phyloP scores from a whole-genome alignment of 2,329 filamentous ascomycete species.

The Blumeria graminis region DNA sequence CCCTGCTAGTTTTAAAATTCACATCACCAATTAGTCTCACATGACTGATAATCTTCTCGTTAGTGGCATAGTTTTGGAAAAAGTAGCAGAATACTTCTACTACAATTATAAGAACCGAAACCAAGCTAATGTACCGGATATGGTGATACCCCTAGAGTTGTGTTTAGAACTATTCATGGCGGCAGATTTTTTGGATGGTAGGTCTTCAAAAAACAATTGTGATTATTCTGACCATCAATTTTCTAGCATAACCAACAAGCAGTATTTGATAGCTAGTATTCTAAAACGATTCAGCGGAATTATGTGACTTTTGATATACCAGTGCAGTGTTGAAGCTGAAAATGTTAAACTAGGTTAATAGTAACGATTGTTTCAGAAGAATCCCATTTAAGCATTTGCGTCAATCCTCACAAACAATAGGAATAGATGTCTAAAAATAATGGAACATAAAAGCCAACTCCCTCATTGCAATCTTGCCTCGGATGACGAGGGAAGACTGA shows the following conservation, averaged over 20 bases:
- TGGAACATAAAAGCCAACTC: conserved; percentile 9
- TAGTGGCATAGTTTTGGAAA: conserved; percentile 52
- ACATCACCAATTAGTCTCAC: too few relatives aligned
- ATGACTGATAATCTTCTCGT: conserved; percentile 1
- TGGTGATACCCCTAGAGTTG: conserved; percentile 58
- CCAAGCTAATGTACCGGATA: conserved; percentile 48
- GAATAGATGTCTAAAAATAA: conserved; percentile 16
- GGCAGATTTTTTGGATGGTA: conserved; percentile 49
- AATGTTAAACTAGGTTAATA: too few relatives aligned
- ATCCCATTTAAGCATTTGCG: conserved; percentile 17
- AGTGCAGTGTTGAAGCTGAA: too few relatives aligned
- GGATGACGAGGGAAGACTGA: neutral
- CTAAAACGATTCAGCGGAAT: neutral
- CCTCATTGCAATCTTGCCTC: conserved; percentile 3
- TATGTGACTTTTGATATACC: too few relatives aligned
- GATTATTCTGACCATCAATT: neutral
- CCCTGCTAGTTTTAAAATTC: too few relatives aligned
- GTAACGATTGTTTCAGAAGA: neutral
- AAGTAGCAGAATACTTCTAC: conserved; percentile 63
- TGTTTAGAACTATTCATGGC: conserved; percentile 57
- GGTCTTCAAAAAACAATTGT: conserved; percentile 8
- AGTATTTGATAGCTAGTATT: neutral
- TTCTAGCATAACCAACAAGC: neutral
- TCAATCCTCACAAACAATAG: conserved; percentile 12
- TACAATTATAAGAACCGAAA: conserved; percentile 56